Conservation (phyloP, 2,329 filamentous ascomycete species). For the Cryphonectria radicalis region DNA sequence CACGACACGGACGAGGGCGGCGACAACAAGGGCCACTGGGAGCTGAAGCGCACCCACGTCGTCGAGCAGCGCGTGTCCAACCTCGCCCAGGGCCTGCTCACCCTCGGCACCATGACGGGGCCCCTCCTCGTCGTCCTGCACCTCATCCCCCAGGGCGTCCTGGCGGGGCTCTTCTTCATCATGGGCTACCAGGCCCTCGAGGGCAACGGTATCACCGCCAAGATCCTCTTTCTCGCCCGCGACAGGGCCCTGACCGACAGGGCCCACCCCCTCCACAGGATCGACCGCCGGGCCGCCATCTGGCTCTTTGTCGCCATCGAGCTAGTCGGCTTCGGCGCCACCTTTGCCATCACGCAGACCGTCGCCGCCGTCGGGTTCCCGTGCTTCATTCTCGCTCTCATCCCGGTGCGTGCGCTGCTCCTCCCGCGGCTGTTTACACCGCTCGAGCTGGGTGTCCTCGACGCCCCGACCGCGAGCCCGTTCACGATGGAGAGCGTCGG, state of each 20-base stretch:
- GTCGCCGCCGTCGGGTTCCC: constrained; percentile 83
- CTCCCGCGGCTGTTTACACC: constrained; percentile 64
- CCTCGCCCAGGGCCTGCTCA: constrained; percentile 76
- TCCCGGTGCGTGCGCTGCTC: constrained; percentile 67
- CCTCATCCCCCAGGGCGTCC: constrained; percentile 77
- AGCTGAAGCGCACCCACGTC: constrained; percentile 61
- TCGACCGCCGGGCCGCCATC: constrained; percentile 66
- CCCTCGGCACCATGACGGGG: constrained; percentile 77
- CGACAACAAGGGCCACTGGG: constrained; percentile 60
- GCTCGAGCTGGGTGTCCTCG: constrained; percentile 65
- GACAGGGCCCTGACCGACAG: constrained; percentile 66
- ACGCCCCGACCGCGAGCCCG: constrained; percentile 74
- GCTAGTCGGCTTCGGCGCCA: constrained; percentile 72
- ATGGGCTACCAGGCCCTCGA: constrained; percentile 82
- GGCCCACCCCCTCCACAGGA: constrained; percentile 61
- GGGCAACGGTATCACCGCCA: constrained; percentile 76
- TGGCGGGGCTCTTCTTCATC: constrained; percentile 82
- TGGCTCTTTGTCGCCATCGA: constrained; percentile 74
- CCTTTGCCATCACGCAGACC: constrained; percentile 81
- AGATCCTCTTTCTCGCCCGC: constrained; percentile 70
- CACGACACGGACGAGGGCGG: constrained; percentile 56
- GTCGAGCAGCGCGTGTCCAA: constrained; percentile 83
- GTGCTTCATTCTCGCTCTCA: constrained; percentile 70
- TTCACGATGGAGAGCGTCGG: constrained; percentile 80
- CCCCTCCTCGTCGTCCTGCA: constrained; percentile 75